Evolutionary conservation across 192 early-diverging fungal species (phyloP), one percentile per base, ranked within the genome.

Genomic region (Cladochytrium replicatum): DNA sequence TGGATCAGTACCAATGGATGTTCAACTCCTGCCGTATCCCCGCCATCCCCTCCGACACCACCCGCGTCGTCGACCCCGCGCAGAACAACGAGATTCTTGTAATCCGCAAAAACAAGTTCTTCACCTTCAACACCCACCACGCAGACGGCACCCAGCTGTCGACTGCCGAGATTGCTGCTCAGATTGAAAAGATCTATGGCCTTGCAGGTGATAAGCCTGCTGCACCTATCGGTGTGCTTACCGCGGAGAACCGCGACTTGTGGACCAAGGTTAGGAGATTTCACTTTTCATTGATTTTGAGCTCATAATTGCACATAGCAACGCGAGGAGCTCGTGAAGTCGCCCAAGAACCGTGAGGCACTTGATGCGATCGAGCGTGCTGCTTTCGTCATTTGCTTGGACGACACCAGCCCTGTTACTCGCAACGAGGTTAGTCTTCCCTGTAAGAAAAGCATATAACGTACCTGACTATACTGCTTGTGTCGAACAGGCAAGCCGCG

Each of bases 11-110:
- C 79, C 84, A 88, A 66, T 93, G 82, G 21, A 81, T 99, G 87
- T 99, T 99, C 79, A 92, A 96, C 66, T 81, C 89, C 29, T 87
- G 84, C 66, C 87, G 95, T 48, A 81, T 93, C 46, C 93, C 95
- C 29, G 59, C 67, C 53, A 83, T 83, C 62, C 89, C 90, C 3
- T 80, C 82, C 7, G 95, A 99, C 64, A 67, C 72, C 50, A 89
- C 86, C 38, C 67, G 69, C 17, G 74, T 67, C 4, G 82, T 75
- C 43, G 85, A 89, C 42, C 85, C 89, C 38, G 49, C 56, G 2
- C 58, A 66, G 43, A 86, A 93, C 75, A 75, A 81, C 58, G 86
- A 94, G 63, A 80, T 97, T 24, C 68, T 83, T 7, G 90, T 93
- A 23, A 75, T 88, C 23, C 81, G 91, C 58, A 83, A 91, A 59